Conservation (phyloP, 177 flowering plant species). For the Vitis hybrid region DNA sequence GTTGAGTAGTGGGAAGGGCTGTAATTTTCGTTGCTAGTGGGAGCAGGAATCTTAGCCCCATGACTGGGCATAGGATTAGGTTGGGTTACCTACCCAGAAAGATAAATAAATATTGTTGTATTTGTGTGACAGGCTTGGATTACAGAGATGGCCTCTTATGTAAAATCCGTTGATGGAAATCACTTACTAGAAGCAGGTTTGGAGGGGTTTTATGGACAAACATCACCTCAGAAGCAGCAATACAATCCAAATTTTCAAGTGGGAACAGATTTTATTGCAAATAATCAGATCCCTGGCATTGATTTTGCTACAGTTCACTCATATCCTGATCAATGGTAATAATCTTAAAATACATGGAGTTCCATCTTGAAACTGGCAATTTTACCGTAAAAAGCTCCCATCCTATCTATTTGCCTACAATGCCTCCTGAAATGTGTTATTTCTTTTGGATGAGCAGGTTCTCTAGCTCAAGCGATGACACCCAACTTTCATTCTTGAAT, state of each 20-base stretch:
- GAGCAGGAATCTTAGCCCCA: too few relatives aligned
- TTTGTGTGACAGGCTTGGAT: slow-evolving; percentile 61
- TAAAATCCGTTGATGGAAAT: slow-evolving; percentile 70
- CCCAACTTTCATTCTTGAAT: slow-evolving; percentile 54
- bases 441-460: slow-evolving; percentile 39
- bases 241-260: slow-evolving; percentile 50
- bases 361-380: neutral
- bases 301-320: slow-evolving; percentile 87
- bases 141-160: slow-evolving; percentile 69
- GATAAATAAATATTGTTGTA: slow-evolving; percentile 1
- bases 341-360: neutral
- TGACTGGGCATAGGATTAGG: too few relatives aligned
- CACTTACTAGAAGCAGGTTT: slow-evolving; percentile 78
- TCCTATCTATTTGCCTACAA: neutral
- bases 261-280: slow-evolving; percentile 81
- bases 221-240: slow-evolving; percentile 42
- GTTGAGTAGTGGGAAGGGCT: too few relatives aligned
- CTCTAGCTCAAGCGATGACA: slow-evolving; percentile 37
- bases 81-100: too few relatives aligned
- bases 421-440: neutral
- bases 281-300: slow-evolving; percentile 63
- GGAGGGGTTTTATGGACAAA: slow-evolving; percentile 80
- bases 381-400: too few relatives aligned
- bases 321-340: slow-evolving; percentile 84
- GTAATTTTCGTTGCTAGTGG: too few relatives aligned